Percentiles rank a stretch among this genome's conserved stretches.
Conservation (phyloP, 345 rosid genomes). For the Mangifera indica region DNA sequence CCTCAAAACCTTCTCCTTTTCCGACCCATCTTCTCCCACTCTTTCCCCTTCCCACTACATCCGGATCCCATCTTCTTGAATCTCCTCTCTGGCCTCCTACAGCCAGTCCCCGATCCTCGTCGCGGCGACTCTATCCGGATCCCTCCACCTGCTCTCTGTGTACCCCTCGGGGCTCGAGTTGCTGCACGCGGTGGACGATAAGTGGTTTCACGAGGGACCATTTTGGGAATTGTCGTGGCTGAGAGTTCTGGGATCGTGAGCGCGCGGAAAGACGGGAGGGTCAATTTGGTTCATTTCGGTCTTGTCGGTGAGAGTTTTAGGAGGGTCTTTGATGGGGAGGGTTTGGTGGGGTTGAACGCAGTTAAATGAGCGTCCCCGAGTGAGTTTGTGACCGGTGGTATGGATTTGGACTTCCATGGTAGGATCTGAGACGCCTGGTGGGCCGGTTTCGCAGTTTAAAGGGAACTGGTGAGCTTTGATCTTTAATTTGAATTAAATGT, state of each 20-base stretch:
- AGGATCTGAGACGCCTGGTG: conserved; percentile 59
- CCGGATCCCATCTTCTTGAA: conserved; percentile 23
- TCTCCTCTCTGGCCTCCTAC: too few relatives aligned
- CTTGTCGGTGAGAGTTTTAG: conserved; percentile 35
- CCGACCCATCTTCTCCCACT: too few relatives aligned
- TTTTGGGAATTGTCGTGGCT: conserved; percentile 65
- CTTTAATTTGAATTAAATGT: too few relatives aligned
- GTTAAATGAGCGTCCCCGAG: conserved; percentile 81
- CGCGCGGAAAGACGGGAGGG: conserved; percentile 57
- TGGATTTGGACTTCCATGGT: conserved; percentile 86
- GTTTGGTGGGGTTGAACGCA: conserved; percentile 69
- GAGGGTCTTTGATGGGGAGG: conserved; percentile 64
- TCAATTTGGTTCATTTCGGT: conserved; percentile 45
- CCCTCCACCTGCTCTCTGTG: too few relatives aligned
- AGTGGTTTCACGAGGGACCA: conserved; percentile 53
- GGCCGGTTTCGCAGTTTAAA: too few relatives aligned
- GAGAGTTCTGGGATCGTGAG: conserved; percentile 61
- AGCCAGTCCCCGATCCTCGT: conserved; percentile 42
- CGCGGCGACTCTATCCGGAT: conserved; percentile 50
- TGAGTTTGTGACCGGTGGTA: conserved; percentile 84
- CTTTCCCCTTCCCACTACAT: too few relatives aligned
- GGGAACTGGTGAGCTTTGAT: too few relatives aligned
- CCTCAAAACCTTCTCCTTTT: conserved; percentile 52
- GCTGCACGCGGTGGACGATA: too few relatives aligned
- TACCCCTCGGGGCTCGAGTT: conserved; percentile 27